Percentiles rank a stretch among this genome's conserved stretches.
Conservation (phyloP, 2,329 filamentous ascomycete genomes). For the Stemphylium vesicarium region DNA sequence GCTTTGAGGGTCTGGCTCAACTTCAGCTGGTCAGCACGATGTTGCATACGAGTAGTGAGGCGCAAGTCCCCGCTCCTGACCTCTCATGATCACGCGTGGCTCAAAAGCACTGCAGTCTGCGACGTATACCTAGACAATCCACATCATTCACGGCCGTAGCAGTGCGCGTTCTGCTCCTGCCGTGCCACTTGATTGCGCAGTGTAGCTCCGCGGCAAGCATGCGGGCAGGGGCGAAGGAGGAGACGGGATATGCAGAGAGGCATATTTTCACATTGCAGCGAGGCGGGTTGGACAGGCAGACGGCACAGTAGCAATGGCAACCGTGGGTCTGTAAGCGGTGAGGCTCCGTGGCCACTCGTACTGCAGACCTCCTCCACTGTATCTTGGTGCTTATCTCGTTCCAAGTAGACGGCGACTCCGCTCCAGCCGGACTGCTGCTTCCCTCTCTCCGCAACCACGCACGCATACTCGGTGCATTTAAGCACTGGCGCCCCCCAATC, state of each 20-base stretch:
- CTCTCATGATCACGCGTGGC: slow-evolving; percentile 6
- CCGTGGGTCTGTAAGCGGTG: slow-evolving; percentile 11
- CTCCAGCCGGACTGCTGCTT: slow-evolving; percentile 10
- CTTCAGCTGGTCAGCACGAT: neutral
- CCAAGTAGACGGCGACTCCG: slow-evolving; percentile 20
- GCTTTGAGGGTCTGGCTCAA: neutral
- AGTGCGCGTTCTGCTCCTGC: neutral
- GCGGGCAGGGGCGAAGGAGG: neutral
- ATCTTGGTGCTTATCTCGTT: slow-evolving; percentile 16
- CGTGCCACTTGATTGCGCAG: slow-evolving; percentile 20
- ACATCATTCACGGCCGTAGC: too few relatives aligned
- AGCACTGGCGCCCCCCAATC: slow-evolving; percentile 5
- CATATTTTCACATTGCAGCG: neutral
- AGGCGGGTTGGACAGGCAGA: neutral
- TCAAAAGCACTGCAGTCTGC: neutral
- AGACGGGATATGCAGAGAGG: neutral
- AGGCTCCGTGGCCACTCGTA: slow-evolving; percentile 9
- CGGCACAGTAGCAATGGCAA: slow-evolving; percentile 1
- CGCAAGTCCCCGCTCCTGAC: slow-evolving; percentile 3
- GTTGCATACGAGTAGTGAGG: slow-evolving; percentile 1
- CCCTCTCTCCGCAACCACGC: neutral
- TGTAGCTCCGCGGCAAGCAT: neutral
- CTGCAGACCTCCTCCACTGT: neutral
- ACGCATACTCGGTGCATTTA: slow-evolving; percentile 8
- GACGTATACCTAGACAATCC: neutral